These are phyloP conservation scores for Ascochyta koolunga DNA, from an alignment of 2,329 filamentous ascomycete genomes.

Conservation along the genomic window DNA sequence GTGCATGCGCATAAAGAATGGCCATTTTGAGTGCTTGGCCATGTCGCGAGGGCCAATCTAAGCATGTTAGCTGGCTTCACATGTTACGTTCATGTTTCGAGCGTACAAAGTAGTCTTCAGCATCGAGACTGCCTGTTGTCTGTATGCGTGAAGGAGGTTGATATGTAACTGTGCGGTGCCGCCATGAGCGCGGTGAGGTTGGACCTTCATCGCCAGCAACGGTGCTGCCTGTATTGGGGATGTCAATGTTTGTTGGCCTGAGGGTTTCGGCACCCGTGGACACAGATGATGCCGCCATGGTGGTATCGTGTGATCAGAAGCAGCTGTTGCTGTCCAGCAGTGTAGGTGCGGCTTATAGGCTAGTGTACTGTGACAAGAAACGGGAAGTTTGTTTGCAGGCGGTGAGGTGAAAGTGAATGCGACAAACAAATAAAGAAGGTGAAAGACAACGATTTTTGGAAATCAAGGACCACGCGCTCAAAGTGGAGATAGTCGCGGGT, in stretches of 20 bases:
- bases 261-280: conserved; percentile 40
- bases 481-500: conserved; percentile 8
- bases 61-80: conserved; percentile 12
- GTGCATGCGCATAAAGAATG: conserved; percentile 75
- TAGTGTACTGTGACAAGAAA: conserved; percentile 1
- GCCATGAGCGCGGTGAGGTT: conserved; percentile 44
- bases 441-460: conserved; percentile 6
- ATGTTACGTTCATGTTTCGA: conserved; percentile 2
- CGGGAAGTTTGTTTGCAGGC: neutral
- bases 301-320: conserved; percentile 1
- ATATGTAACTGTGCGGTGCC: conserved; percentile 33
- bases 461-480: conserved; percentile 15
- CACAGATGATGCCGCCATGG: conserved; percentile 35
- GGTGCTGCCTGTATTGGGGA: conserved; percentile 26
- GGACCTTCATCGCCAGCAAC: conserved; percentile 22
- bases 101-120: conserved; percentile 68
- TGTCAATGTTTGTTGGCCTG: conserved; percentile 38
- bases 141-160: conserved; percentile 37
- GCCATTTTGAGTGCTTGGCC: conserved; percentile 76
- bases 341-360: conserved; percentile 5
- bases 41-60: conserved; percentile 69
- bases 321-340: conserved; percentile 43
- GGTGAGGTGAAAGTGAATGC: conserved; percentile 9
- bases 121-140: conserved; percentile 39
- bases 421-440: conserved; percentile 9